These are phyloP conservation scores for Fusarium sp. DNA, from an alignment of 2,329 filamentous ascomycete genomes.

Conservation along the genomic window DNA sequence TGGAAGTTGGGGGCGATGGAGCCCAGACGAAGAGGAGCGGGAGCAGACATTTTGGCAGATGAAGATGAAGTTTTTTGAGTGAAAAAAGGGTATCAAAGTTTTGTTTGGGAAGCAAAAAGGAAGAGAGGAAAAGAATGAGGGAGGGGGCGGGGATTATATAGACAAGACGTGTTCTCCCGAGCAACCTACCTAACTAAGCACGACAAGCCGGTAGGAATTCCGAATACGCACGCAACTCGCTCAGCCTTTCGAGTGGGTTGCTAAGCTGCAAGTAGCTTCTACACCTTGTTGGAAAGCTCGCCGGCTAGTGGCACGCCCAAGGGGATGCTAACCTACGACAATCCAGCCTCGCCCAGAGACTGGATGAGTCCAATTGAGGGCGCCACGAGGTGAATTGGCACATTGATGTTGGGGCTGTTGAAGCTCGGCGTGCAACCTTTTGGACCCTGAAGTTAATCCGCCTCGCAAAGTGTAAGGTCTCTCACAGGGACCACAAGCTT, in stretches of 20 bases:
- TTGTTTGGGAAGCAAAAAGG: neutral
- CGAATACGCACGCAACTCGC: neutral
- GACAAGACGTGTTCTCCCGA: neutral
- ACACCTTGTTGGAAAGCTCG: conserved; percentile 26
- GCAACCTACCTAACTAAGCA: neutral
- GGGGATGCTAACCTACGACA: conserved; percentile 8
- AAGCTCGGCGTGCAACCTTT: conserved; percentile 17
- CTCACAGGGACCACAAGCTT: neutral
- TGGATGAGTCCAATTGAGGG: conserved; percentile 4
- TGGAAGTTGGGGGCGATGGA: conserved; percentile 82
- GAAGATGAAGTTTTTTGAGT: neutral
- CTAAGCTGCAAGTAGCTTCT: conserved; percentile 1
- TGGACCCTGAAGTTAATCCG: neutral
- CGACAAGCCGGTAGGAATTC: neutral
- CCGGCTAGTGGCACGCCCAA: conserved; percentile 10
- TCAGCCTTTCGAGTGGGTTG: conserved; percentile 7
- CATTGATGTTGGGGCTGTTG: conserved; percentile 26
- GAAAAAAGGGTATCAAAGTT: neutral
- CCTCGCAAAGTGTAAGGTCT: neutral
- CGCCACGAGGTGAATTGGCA: conserved; percentile 22
- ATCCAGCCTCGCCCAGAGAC: conserved; percentile 14
- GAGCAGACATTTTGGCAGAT: conserved; percentile 42
- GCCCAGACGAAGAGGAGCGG: conserved; percentile 68
- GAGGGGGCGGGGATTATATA: conserved; percentile 31
- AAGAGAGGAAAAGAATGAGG: neutral